These are phyloP conservation scores for Fusarium torreyae DNA, from an alignment of 2,329 filamentous ascomycete genomes.

Conservation along the genomic window DNA sequence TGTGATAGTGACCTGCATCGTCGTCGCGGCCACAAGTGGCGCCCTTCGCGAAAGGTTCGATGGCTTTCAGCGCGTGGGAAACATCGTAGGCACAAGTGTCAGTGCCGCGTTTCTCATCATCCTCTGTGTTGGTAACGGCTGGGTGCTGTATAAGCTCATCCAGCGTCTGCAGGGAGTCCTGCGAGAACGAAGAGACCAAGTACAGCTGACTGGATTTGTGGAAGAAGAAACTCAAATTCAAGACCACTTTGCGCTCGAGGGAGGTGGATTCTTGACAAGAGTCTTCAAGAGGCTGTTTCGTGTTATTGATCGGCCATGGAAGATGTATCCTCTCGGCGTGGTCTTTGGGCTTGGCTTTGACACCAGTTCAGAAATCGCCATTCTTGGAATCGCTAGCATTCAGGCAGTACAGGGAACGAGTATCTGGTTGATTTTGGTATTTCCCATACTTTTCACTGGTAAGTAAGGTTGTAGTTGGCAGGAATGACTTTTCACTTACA, in stretches of 20 bases:
- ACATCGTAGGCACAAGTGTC: constrained; percentile 90
- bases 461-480: constrained; percentile 44
- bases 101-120: constrained; percentile 87
- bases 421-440: constrained; percentile 94
- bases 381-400: constrained; percentile 90
- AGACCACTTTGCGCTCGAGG: constrained; percentile 77
- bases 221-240: constrained; percentile 45
- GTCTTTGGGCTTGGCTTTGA: constrained; percentile 95
- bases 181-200: constrained; percentile 43
- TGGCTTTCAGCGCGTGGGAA: constrained; percentile 83
- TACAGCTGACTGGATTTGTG: constrained; percentile 49
- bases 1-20: constrained; percentile 89
- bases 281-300: constrained; percentile 84
- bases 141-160: constrained; percentile 86
- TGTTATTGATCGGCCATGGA: constrained; percentile 84
- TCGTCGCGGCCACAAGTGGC: constrained; percentile 91
- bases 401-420: constrained; percentile 88
- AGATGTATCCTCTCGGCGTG: constrained; percentile 93
- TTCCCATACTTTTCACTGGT: constrained; percentile 91
- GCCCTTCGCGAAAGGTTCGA: constrained; percentile 87
- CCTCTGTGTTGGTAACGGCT: constrained; percentile 86
- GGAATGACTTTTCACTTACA: background rate
- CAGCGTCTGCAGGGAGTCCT: constrained; percentile 76
- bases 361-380: constrained; percentile 92
- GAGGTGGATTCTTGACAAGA: constrained; percentile 80